Conservation (phyloP, 768 basidiomycete genomes). For the Clitopilus hobsonii region DNA sequence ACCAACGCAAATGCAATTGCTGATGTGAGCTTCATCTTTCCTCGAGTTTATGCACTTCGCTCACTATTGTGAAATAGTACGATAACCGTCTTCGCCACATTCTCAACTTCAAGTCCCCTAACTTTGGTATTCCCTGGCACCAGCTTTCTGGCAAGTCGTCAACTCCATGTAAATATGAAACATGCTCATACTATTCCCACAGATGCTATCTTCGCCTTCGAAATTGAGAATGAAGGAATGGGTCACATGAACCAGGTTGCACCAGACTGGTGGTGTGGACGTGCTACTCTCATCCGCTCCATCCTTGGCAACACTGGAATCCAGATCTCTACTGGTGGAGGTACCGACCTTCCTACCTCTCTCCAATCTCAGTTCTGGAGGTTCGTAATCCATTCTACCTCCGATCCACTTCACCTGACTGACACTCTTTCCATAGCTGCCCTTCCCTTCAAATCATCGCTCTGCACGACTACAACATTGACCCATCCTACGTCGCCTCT, state of each 20-base stretch:
- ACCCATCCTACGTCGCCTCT: slow-evolving; percentile 37
- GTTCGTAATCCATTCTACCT: slow-evolving; percentile 2
- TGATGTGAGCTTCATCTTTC: slow-evolving; percentile 9
- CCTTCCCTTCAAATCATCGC: slow-evolving; percentile 18
- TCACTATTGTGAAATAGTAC: slow-evolving; percentile 8
- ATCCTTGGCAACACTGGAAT: slow-evolving; percentile 20
- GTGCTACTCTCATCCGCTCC: slow-evolving; percentile 19
- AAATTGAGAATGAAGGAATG: slow-evolving; percentile 22
- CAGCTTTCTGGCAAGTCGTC: slow-evolving; percentile 14
- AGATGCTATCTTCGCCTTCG: slow-evolving; percentile 22
- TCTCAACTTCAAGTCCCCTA: slow-evolving; percentile 19
- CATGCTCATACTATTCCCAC: background rate
- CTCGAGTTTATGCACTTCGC: background rate
- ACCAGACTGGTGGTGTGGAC: slow-evolving; percentile 21
- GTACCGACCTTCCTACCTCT: slow-evolving; percentile 20
- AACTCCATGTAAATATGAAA: background rate
- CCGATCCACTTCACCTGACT: background rate
- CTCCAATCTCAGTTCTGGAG: slow-evolving; percentile 20
- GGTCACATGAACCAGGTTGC: slow-evolving; percentile 22
- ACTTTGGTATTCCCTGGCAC: slow-evolving; percentile 19
- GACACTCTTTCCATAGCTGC: slow-evolving; percentile 10
- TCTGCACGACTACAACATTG: slow-evolving; percentile 31
- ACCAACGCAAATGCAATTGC: slow-evolving; percentile 19
- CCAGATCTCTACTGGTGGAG: slow-evolving; percentile 20
- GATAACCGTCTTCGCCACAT: slow-evolving; percentile 20